Evolutionary conservation across 2,329 filamentous ascomycete genomes (phyloP).

Genomic region (Fusarium sp.): DNA sequence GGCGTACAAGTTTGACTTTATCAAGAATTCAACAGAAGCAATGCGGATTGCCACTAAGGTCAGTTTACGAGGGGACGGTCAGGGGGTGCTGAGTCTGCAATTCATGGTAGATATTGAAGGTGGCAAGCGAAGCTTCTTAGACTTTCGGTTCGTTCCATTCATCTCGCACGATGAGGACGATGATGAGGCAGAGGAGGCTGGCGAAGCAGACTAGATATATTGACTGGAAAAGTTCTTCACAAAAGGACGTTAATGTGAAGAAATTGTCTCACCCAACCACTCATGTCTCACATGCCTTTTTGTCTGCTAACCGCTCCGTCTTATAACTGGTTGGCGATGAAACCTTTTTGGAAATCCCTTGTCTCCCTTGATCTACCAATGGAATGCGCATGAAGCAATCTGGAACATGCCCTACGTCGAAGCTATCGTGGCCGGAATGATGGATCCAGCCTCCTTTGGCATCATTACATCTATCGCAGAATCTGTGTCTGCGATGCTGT

Average conservation of each 20-base stretch:
- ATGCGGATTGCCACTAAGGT: conserved; percentile 95
- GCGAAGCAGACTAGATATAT: conserved; percentile 9
- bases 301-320: not conserved
- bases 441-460: conserved; percentile 18
- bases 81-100: conserved; percentile 91
- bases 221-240: not conserved
- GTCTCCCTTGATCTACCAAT: conserved; percentile 26
- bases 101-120: conserved; percentile 93
- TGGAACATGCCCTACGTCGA: conserved; percentile 11
- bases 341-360: not conserved
- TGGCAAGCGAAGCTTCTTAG: conserved; percentile 74
- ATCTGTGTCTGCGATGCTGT: not conserved
- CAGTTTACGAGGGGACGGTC: conserved; percentile 84
- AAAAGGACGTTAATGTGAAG: not conserved
- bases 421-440: conserved; percentile 25
- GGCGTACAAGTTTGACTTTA: conserved; percentile 84
- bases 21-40: conserved; percentile 87
- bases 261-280: not conserved
- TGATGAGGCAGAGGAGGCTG: conserved; percentile 34
- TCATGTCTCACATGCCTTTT: not conserved
- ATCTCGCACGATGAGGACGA: conserved; percentile 64
- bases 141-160: conserved; percentile 83
- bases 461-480: not conserved
- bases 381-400: conserved; percentile 25
- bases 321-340: not conserved